Conservation (phyloP, 2,329 filamentous ascomycete species). For the Fusarium papillatum region DNA sequence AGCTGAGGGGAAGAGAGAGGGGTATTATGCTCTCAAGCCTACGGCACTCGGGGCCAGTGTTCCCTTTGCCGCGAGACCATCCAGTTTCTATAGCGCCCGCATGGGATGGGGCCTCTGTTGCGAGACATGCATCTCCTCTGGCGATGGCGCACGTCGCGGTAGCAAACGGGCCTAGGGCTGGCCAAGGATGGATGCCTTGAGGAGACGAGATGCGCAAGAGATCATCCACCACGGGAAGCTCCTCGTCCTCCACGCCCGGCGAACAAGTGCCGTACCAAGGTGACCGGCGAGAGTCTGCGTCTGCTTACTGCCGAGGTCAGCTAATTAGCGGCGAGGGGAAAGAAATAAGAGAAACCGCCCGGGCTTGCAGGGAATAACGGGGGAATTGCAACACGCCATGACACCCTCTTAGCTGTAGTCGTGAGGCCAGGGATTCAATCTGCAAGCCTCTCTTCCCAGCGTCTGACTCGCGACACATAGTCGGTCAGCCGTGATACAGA, state of each 20-base stretch:
- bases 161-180: slow-evolving; percentile 6
- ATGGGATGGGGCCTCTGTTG: slow-evolving; percentile 8
- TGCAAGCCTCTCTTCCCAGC: neutral
- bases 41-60: slow-evolving; percentile 2
- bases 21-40: neutral
- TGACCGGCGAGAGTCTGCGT: neutral
- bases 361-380: slow-evolving; percentile 21
- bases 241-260: slow-evolving; percentile 18
- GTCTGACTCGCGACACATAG: slow-evolving; percentile 13
- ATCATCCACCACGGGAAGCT: slow-evolving; percentile 18
- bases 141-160: slow-evolving; percentile 17
- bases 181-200: slow-evolving; percentile 6
- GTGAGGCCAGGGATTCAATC: neutral
- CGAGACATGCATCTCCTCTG: slow-evolving; percentile 36
- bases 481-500: neutral
- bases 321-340: slow-evolving; percentile 8
- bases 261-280: neutral
- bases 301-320: slow-evolving; percentile 4
- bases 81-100: slow-evolving; percentile 26
- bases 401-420: slow-evolving; percentile 3
- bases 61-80: slow-evolving; percentile 2
- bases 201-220: slow-evolving; percentile 9
- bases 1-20: slow-evolving; percentile 8
- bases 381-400: slow-evolving; percentile 22
- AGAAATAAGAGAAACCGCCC: slow-evolving; percentile 7